Conservation (phyloP, 805 yeast genomes). For the Vanderwaltozyma polyspora region DNA sequence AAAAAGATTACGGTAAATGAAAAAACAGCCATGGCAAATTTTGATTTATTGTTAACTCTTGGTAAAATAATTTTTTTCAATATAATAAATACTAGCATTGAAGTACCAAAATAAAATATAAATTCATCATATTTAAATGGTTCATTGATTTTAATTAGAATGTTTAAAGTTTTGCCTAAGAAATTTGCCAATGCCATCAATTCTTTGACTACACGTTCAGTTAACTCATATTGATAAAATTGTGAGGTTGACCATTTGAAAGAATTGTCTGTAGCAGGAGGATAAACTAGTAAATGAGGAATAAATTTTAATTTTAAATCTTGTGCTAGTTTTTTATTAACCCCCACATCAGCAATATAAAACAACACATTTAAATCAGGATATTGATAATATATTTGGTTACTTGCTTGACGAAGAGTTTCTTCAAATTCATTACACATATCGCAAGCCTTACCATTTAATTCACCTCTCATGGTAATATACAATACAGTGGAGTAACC, state of each 20-base stretch:
- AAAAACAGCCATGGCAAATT: conserved; percentile 23
- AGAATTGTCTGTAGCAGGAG: conserved; percentile 31
- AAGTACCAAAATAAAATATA: conserved; percentile 33
- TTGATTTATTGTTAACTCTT: conserved; percentile 16
- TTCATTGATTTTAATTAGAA: conserved; percentile 33
- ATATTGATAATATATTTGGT: conserved; percentile 35
- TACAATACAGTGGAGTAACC: conserved; percentile 41
- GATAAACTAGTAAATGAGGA: conserved; percentile 61
- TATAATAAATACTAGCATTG: conserved; percentile 34
- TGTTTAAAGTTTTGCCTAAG: conserved; percentile 35
- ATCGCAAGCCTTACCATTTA: conserved; percentile 30
- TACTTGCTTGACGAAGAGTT: conserved; percentile 32
- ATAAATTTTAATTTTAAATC: conserved; percentile 36
- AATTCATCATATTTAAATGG: conserved; percentile 36
- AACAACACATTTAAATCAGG: conserved; percentile 34
- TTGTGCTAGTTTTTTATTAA: conserved; percentile 33
- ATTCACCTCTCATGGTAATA: conserved; percentile 41
- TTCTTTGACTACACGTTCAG: conserved; percentile 26
- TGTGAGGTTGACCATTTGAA: conserved; percentile 22
- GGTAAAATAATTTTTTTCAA: conserved; percentile 38
- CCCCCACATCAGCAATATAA: conserved; percentile 39
- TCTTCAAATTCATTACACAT: conserved; percentile 37
- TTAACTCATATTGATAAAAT: conserved; percentile 28
- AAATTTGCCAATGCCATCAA: conserved; percentile 43
- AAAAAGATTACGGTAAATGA: conserved; percentile 31